Evolutionary conservation across 1,284 basidiomycete genomes (phyloP).

Genomic region (Trichosporon faecale): DNA sequence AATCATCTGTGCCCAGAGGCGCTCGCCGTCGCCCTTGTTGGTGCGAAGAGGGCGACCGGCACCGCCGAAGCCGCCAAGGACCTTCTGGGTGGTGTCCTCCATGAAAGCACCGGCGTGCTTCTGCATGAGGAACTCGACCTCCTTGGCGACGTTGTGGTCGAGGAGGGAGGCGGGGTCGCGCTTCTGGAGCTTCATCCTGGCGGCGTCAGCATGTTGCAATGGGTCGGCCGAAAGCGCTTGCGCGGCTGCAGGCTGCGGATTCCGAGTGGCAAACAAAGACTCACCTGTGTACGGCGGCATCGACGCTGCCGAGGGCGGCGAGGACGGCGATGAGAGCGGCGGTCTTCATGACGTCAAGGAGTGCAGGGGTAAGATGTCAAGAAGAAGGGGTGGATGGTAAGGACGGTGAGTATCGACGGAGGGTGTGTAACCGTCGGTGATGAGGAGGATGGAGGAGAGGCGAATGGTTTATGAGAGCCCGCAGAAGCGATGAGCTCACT

Average conservation of each 20-base stretch:
- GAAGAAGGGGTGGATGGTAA: constrained; percentile 20
- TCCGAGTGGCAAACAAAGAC: constrained; percentile 23
- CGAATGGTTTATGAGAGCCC: background rate
- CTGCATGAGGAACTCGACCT: constrained; percentile 76
- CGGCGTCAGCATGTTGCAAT: background rate
- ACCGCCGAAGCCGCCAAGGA: constrained; percentile 62
- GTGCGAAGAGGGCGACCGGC: constrained; percentile 57
- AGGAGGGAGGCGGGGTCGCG: constrained; percentile 56
- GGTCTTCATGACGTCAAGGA: constrained; percentile 58
- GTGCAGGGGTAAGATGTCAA: background rate
- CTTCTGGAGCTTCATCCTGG: constrained; percentile 81
- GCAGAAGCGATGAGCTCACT: background rate
- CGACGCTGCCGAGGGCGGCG: constrained; percentile 57
- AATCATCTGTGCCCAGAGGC: constrained; percentile 72
- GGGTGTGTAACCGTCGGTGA: constrained; percentile 8
- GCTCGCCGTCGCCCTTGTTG: constrained; percentile 60
- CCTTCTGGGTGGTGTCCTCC: constrained; percentile 56
- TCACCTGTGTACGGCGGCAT: constrained; percentile 47
- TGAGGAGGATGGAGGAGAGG: constrained; percentile 1
- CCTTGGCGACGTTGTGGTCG: constrained; percentile 58
- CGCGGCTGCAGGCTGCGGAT: constrained; percentile 26
- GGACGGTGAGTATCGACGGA: background rate
- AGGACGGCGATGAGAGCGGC: constrained; percentile 68
- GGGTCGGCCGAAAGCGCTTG: constrained; percentile 36
- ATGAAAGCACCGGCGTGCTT: constrained; percentile 63